phyloP scores from a whole-genome alignment of 805 yeast genomes.

The Metschnikowia corniflorae region DNA sequence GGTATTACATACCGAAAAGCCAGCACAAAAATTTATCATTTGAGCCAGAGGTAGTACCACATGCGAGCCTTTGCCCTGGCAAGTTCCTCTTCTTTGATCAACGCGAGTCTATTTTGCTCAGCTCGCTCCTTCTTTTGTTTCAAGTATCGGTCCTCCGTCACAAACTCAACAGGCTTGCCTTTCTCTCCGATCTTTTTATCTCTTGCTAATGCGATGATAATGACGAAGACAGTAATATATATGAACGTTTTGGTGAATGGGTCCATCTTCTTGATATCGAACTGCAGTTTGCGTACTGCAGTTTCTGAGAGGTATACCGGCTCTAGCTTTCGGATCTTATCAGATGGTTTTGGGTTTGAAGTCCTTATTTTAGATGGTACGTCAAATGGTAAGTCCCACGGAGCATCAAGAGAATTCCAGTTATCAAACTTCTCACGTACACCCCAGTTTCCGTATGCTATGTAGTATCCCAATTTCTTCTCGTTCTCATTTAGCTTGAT shows the following conservation, averaged over 20 bases:
- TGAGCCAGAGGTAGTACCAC: constrained; percentile 55
- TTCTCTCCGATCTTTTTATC: constrained; percentile 51
- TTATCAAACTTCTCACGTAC: constrained; percentile 55
- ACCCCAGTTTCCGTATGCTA: constrained; percentile 70
- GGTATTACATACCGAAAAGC: too few relatives aligned
- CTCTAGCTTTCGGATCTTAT: constrained; percentile 29
- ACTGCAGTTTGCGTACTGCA: constrained; percentile 41
- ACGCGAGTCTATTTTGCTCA: constrained; percentile 16
- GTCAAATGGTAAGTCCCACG: constrained; percentile 59
- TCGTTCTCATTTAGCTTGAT: constrained; percentile 41
- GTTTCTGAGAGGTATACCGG: constrained; percentile 43
- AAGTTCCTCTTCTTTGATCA: constrained; percentile 12
- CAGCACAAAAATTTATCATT: constrained; percentile 22
- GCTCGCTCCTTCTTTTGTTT: constrained; percentile 23
- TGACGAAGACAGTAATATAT: constrained; percentile 45
- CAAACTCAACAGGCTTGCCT: constrained; percentile 37
- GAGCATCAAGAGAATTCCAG: constrained; percentile 43
- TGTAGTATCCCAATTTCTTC: constrained; percentile 56
- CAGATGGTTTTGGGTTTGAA: constrained; percentile 22
- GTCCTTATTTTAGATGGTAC: constrained; percentile 34
- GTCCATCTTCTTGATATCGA: constrained; percentile 51
- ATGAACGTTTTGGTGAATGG: constrained; percentile 54
- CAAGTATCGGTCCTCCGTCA: constrained; percentile 36
- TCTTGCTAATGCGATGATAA: constrained; percentile 50
- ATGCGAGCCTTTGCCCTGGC: constrained; percentile 20